Evolutionary conservation across 495 filamentous ascomycete species (phyloP), one percentile per base, ranked within the genome.

Genomic region (Hypoxylon crocopeplum): DNA sequence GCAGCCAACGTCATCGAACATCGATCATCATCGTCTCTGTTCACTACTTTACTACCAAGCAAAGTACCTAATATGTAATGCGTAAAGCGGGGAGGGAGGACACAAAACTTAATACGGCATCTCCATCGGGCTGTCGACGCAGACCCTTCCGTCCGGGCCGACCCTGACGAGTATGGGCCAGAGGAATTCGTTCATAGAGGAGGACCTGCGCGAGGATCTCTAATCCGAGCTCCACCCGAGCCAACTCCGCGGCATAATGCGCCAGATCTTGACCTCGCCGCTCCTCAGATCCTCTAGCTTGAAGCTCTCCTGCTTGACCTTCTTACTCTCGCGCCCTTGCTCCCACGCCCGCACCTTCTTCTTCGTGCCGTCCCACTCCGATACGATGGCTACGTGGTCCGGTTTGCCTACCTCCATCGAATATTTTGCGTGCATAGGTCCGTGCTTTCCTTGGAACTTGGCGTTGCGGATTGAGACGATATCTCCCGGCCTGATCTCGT

Each of bases 291-390:
- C 94, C 30, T 91, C 92, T 45, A 98, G 79, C 77, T 93, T 92
- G 71, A 90, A 98, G 71, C 90, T 92, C 78, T 98, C 93, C 50
- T 90, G 75, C 77, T 93, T 95, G 30, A 95, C 89, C 78, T 97
- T 98, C 76, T 88, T 94, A 69, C 86, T 93, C 75, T 98, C 94
- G 24, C 94, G 78, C 0, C 93, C 94, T 69, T 98, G 94, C 69
- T 98, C 94, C 89, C 90, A 98, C 0, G 87, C 93, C 32, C 93
- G 77, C 29, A 98, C 88, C 82, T 97, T 96, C 84, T 97, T 97
- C 81, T 97, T 96, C 20, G 92, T 96, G 24, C 94, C 94, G 71
- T 98, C 94, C 94, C 94, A 98, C 69, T 98, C 94, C 8, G 92
- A 83, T n/a, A 98, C 93, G n/a, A 98, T 79, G 2, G 83, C 95